Evolutionary conservation across 805 yeast species (phyloP).

Genomic region (Ogataea trehaloabstinens): DNA sequence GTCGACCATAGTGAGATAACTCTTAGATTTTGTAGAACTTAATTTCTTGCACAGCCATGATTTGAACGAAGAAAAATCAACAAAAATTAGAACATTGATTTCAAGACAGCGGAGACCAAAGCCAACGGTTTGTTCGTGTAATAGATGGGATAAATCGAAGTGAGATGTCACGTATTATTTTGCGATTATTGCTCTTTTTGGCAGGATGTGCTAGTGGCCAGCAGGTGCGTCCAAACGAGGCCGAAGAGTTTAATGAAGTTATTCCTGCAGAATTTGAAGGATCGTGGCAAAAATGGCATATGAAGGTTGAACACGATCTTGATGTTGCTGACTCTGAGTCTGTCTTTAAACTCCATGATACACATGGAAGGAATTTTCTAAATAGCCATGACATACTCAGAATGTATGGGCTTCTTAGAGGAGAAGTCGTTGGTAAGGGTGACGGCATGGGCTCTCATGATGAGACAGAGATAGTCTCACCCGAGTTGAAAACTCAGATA

Average conservation of each 20-base stretch:
- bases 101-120: too few relatives aligned
- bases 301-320: conserved; percentile 82
- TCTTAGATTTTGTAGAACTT: too few relatives aligned
- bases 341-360: conserved; percentile 81
- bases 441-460: conserved; percentile 85
- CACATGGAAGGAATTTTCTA: conserved; percentile 55
- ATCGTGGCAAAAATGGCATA: conserved; percentile 85
- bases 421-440: conserved; percentile 78
- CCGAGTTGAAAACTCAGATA: conserved; percentile 54
- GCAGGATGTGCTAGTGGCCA: conserved; percentile 11
- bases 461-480: conserved; percentile 57
- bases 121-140: too few relatives aligned
- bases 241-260: conserved; percentile 36
- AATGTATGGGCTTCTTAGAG: conserved; percentile 76
- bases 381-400: conserved; percentile 64
- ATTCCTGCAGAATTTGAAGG: conserved; percentile 49
- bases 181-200: too few relatives aligned
- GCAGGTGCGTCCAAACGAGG: conserved; percentile 9
- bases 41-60: too few relatives aligned
- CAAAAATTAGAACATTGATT: too few relatives aligned
- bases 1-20: neutral
- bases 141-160: too few relatives aligned
- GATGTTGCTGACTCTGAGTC: conserved; percentile 70
- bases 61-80: too few relatives aligned
- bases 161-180: too few relatives aligned